A percentile compares a stretch with the other conserved stretches of the same genome.
Evolutionary conservation across 495 filamentous ascomycete genomes (phyloP).

Genomic region (Aspergillus sclerotioniger): DNA sequence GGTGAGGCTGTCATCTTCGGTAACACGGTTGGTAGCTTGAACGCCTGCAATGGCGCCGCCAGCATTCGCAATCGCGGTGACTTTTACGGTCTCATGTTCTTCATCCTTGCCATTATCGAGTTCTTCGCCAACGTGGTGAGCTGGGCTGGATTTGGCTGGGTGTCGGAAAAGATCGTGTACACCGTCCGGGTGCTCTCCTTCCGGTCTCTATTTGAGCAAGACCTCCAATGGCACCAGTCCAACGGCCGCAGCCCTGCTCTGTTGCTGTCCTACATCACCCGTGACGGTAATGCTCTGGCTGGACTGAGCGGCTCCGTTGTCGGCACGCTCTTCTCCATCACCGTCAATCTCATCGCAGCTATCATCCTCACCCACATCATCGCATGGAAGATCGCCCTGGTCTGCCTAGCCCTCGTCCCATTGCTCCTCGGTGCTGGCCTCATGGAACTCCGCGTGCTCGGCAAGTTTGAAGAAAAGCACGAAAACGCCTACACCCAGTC

Average conservation of each 20-base stretch:
- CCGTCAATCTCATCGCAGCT: conserved; percentile 41
- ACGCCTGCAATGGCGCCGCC: conserved; percentile 38
- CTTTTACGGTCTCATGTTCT: conserved; percentile 56
- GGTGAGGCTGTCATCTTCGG: conserved; percentile 55
- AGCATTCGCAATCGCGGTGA: conserved; percentile 38
- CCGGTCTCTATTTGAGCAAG: conserved; percentile 50
- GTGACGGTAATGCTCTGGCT: conserved; percentile 48
- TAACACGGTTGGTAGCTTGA: conserved; percentile 46
- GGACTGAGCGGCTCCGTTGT: conserved; percentile 47
- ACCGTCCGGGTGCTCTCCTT: conserved; percentile 50
- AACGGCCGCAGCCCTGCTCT: conserved; percentile 45
- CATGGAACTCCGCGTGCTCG: conserved; percentile 52
- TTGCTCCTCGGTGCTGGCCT: conserved; percentile 45
- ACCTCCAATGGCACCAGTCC: conserved; percentile 54
- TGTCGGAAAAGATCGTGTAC: conserved; percentile 53
- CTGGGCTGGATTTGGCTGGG: conserved; percentile 49
- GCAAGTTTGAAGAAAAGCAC: conserved; percentile 59
- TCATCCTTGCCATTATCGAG: conserved; percentile 52
- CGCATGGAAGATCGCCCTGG: conserved; percentile 42
- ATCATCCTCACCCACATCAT: conserved; percentile 45
- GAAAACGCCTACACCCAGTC: conserved; percentile 52
- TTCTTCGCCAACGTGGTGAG: conserved; percentile 53
- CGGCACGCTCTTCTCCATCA: conserved; percentile 47
- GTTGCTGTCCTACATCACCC: conserved; percentile 50
- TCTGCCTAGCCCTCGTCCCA: conserved; percentile 42